These are phyloP conservation scores for Grammothele lineata DNA, from an alignment of 768 basidiomycete genomes.

Conservation along the genomic window DNA sequence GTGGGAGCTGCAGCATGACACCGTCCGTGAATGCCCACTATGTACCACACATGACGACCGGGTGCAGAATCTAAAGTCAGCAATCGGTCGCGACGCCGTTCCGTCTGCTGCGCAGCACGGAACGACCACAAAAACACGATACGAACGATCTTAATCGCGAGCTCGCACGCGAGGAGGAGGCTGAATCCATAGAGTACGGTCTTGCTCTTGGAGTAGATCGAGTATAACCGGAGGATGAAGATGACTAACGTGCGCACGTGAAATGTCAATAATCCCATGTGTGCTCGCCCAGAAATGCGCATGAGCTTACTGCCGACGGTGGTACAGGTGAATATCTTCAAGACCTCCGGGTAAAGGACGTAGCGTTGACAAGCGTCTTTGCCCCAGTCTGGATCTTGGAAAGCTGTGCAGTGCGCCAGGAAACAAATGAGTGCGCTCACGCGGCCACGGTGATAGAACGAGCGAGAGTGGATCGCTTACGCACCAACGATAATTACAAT, in stretches of 20 bases:
- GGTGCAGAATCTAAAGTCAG: background rate
- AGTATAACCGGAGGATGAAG: conserved; percentile 23
- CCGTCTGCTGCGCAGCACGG: background rate
- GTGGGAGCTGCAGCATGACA: conserved; percentile 18
- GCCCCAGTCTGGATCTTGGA: conserved; percentile 19
- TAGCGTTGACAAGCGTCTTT: conserved; percentile 17
- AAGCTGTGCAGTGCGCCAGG: conserved; percentile 5
- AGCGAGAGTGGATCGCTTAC: conserved; percentile 4
- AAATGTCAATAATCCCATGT: background rate
- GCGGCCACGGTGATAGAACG: background rate
- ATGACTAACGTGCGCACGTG: conserved; percentile 13
- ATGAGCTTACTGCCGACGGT: conserved; percentile 18
- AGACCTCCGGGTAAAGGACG: conserved; percentile 21
- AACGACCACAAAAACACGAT: background rate
- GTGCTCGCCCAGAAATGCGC: background rate
- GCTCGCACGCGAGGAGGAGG: conserved; percentile 13
- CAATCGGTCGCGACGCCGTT: background rate
- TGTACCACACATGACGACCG: background rate
- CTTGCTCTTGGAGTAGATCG: conserved; percentile 20
- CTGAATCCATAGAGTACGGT: conserved; percentile 16
- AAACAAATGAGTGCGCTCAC: no score
- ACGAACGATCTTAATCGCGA: conserved; percentile 23
- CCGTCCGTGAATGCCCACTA: conserved; percentile 27
- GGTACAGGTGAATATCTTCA: conserved; percentile 21
- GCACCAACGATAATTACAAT: conserved; percentile 24